phyloP scores from a whole-genome alignment of 2,329 filamentous ascomycete species.

The Aureobasidium sp. region DNA sequence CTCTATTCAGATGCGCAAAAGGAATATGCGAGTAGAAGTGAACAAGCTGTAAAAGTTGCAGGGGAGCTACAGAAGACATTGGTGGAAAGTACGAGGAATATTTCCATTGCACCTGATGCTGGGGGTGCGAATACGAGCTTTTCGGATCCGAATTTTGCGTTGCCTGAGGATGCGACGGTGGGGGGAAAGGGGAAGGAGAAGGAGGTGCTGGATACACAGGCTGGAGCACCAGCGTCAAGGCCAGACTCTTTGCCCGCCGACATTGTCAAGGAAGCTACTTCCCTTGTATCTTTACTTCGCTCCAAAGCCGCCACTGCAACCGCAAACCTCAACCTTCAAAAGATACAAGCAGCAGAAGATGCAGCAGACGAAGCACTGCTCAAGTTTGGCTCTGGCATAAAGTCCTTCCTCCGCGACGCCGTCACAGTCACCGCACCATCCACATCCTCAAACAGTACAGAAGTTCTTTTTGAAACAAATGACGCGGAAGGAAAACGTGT shows the following conservation, averaged over 20 bases:
- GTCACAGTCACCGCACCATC: slow-evolving; percentile 84
- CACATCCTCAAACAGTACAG: slow-evolving; percentile 30
- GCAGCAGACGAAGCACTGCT: slow-evolving; percentile 96
- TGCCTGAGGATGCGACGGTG: slow-evolving; percentile 17
- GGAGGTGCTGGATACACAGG: background rate
- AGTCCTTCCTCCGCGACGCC: slow-evolving; percentile 91
- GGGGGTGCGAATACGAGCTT: slow-evolving; percentile 30
- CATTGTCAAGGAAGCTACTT: slow-evolving; percentile 61
- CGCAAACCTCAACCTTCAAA: slow-evolving; percentile 62
- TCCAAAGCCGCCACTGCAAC: slow-evolving; percentile 77
- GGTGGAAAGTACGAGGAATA: slow-evolving; percentile 71
- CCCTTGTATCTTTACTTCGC: slow-evolving; percentile 80
- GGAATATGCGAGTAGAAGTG: slow-evolving; percentile 75
- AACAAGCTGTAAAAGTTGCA: slow-evolving; percentile 83
- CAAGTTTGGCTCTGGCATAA: slow-evolving; percentile 89
- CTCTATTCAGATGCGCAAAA: slow-evolving; percentile 87
- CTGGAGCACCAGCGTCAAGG: slow-evolving; percentile 24
- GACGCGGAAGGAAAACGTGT: slow-evolving; percentile 90
- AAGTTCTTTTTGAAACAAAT: slow-evolving; percentile 93
- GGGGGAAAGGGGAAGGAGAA: slow-evolving; percentile 29
- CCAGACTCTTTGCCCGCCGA: slow-evolving; percentile 54
- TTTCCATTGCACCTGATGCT: slow-evolving; percentile 64
- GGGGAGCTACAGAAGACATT: slow-evolving; percentile 62
- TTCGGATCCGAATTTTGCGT: slow-evolving; percentile 27
- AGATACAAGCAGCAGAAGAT: slow-evolving; percentile 93